Evolutionary conservation across 1,284 basidiomycete species (phyloP), one percentile per base, ranked within the genome.

Genomic region (Ustilago tritici): DNA sequence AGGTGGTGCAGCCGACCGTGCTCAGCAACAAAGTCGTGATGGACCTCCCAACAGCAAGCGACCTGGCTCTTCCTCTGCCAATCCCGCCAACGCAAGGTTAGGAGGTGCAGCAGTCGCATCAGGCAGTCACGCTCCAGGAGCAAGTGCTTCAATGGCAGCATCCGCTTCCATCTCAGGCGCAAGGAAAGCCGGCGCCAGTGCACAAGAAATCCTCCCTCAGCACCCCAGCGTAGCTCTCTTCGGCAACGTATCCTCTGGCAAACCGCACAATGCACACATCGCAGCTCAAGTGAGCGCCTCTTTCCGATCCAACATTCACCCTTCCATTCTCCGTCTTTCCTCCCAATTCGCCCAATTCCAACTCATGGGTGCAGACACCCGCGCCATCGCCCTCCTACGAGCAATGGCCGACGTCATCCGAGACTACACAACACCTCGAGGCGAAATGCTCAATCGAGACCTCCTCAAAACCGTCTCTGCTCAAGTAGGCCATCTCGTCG

Each of bases 401-500:
- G 84, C 84, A 1, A 76, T 86, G 58, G 76, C 76, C 28, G 80
- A 83, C 36, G 82, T 86, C 53, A 81, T 86, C 19, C 63, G 70
- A n/a, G 84, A 86, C 69, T 86, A 86, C 70, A 76, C 74, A 34
- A 85, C 84, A 7, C 83, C 84, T 11, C 46, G 60, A 17, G 83
- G 82, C n/a, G 82, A 83, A 17, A 80, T 81, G 62, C 79, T 86
- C 31, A 84, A 73, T 50, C 73, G 84, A 28, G 83, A 85, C 54
- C 57, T 86, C 28, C 75, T 86, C 35, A 82, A 79, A 17, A 77
- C 65, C 3, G 72, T 86, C 12, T 79, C 75, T 8, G 72, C 93
- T 17, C 95, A 97, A 89, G 96, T 97, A 78, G 92, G 91, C 32
- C 92, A 95, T 87, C 90, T 96, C 17, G 93, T 95, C 17, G 90